Evolutionary conservation across 352 stramenopile genomes (phyloP), one percentile per base, ranked within the genome.

Genomic region (Phytophthora cactorum): DNA sequence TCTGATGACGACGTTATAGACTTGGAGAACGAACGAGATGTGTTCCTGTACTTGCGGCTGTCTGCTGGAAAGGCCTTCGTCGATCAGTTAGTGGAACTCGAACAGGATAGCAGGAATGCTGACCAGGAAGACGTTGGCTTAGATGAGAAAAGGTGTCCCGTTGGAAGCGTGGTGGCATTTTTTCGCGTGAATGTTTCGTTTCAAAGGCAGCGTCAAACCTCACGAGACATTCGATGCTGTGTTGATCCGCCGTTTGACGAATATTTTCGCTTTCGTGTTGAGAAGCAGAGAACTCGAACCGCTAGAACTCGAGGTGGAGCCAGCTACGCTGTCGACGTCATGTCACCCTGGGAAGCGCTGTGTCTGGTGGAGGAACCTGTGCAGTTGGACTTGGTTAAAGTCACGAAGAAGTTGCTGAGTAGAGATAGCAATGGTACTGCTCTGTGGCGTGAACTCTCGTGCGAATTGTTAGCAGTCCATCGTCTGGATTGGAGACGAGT

Each of bases 221-320:
- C 83, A 2, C 59, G 59, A 12, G 83, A 89, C 31, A 68, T 91
- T 9, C 22, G 34, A 5, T 89, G 78, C 31, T 66, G 59, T 7
- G 82, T 93, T 3, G 87, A 95, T 50, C 87, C 84, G 7, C 52
- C 49, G 3, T 95, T 95, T 59, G 82, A 92, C 54, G 87, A 91
- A 31, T 74, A 82, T 47, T 92, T 94, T 27, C 79, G 75, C 6
- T 79, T 92, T 51, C 63, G 44, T 32, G 70, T 94, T 9, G 64
- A 83, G 25, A 88, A 78, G 31, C 66, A 58, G 14, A 70, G 55
- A 55, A 55, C 60, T 14, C 64, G 73, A 14, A 66, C 56, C 1
- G 28, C 53, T 8, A 51, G 66, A 9, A 78, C 68, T 1, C 64
- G 62, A 50, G 65, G 44, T 28, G 74, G 73, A 11, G 52, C 66